Evolutionary conservation across 768 basidiomycete genomes (phyloP).

Genomic region (Omphalotus guepiniiformis): DNA sequence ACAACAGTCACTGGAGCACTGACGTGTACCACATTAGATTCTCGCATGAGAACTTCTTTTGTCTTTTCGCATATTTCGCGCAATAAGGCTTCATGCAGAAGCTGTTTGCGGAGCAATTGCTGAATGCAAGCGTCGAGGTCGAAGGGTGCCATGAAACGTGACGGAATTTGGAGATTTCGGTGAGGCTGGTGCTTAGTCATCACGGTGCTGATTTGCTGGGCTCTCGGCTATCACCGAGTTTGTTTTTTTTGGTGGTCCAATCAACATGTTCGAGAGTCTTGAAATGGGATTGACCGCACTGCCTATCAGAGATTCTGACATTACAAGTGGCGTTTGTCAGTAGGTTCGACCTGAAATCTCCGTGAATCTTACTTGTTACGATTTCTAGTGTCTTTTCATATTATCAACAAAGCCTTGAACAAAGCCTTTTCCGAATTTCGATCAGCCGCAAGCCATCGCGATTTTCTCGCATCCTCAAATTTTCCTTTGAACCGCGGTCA

Average conservation of each 20-base stretch:
- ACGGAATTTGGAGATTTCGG: slow-evolving; percentile 5
- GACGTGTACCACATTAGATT: slow-evolving; percentile 97
- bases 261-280: too few relatives aligned
- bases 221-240: too few relatives aligned
- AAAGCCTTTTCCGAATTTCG: too few relatives aligned
- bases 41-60: slow-evolving; percentile 98
- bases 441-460: slow-evolving; percentile 26
- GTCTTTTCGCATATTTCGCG: slow-evolving; percentile 99
- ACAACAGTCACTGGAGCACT: slow-evolving; percentile 97
- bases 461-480: slow-evolving; percentile 25
- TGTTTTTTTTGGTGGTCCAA: too few relatives aligned
- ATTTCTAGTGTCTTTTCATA: not conserved
- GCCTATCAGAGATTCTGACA: too few relatives aligned
- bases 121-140: slow-evolving; percentile 96
- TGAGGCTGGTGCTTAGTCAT: slow-evolving; percentile 1
- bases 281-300: too few relatives aligned
- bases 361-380: not conserved
- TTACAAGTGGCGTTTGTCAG: not conserved
- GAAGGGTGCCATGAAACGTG: slow-evolving; percentile 64
- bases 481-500: slow-evolving; percentile 3
- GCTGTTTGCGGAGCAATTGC: slow-evolving; percentile 85
- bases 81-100: slow-evolving; percentile 89
- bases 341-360: not conserved
- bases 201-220: not conserved
- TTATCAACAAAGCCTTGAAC: too few relatives aligned